A percentile compares a stretch with the other conserved stretches of the same genome.
These are phyloP conservation scores for Orbilia brochopaga DNA, from an alignment of 2,329 filamentous ascomycete genomes.

Conservation along the genomic window DNA sequence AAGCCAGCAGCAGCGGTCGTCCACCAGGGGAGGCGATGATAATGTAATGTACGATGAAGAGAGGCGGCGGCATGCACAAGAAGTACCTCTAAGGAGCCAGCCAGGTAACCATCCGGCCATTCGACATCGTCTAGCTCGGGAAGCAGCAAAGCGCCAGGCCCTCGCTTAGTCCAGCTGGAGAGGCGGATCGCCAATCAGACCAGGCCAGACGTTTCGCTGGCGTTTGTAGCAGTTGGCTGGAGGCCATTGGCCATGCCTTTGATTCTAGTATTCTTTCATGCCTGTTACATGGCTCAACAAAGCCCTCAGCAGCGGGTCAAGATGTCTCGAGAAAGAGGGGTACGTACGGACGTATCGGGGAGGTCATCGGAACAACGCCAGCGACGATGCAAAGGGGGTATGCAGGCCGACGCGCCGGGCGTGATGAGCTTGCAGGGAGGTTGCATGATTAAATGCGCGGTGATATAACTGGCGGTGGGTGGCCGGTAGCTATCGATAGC, in stretches of 20 bases:
- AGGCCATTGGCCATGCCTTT: background rate
- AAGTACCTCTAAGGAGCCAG: background rate
- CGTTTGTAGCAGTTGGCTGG: background rate
- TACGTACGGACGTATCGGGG: background rate
- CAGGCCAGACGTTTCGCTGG: background rate
- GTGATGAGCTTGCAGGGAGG: background rate
- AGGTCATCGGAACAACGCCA: background rate
- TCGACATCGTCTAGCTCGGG: background rate
- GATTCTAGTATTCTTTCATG: background rate
- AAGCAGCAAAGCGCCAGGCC: background rate
- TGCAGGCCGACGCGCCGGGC: background rate
- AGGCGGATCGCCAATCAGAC: conserved; percentile 1
- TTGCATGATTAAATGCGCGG: conserved; percentile 1
- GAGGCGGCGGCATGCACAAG: background rate
- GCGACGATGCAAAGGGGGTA: background rate
- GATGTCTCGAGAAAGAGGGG: background rate
- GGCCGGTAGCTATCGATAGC: background rate
- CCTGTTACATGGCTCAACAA: background rate
- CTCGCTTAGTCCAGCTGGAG: background rate
- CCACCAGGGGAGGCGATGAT: background rate
- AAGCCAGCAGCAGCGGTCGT: background rate
- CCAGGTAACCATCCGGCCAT: background rate
- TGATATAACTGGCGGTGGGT: background rate
- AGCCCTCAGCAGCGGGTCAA: background rate
- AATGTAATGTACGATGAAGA: background rate